These are phyloP conservation scores for Westerdykella ornata DNA, from an alignment of 2,329 filamentous ascomycete genomes.

Conservation along the genomic window DNA sequence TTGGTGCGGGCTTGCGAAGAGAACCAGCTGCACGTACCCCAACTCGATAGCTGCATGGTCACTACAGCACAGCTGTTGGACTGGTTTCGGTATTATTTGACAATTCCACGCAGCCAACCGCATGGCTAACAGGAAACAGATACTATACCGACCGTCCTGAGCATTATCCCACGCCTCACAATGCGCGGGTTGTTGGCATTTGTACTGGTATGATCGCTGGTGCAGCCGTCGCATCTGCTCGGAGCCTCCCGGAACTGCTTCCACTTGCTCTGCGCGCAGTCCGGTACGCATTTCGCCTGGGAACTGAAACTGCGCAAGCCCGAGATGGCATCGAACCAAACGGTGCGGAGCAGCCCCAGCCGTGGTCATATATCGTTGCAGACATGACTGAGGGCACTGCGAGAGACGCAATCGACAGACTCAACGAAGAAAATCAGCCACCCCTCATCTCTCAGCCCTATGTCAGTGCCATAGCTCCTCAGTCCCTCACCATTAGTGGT, in stretches of 20 bases:
- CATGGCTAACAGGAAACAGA: conserved; percentile 23
- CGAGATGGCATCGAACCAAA: conserved; percentile 48
- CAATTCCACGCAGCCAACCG: neutral
- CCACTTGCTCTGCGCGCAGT: conserved; percentile 58
- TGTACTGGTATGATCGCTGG: conserved; percentile 66
- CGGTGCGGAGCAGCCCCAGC: conserved; percentile 25
- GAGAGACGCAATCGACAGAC: conserved; percentile 48
- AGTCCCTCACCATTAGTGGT: conserved; percentile 55
- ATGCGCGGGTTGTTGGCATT: conserved; percentile 53
- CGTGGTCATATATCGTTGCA: conserved; percentile 39
- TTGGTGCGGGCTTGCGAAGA: conserved; percentile 59
- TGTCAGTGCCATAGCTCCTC: conserved; percentile 53
- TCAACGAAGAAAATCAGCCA: conserved; percentile 45
- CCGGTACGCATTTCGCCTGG: conserved; percentile 60
- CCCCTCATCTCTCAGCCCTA: conserved; percentile 45
- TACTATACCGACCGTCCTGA: conserved; percentile 49
- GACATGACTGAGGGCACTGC: conserved; percentile 49
- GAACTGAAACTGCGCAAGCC: conserved; percentile 44
- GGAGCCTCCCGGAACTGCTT: conserved; percentile 55
- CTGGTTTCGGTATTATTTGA: conserved; percentile 56
- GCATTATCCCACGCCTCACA: conserved; percentile 47
- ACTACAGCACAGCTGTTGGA: conserved; percentile 61
- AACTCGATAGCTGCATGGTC: conserved; percentile 58
- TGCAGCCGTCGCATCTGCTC: conserved; percentile 58
- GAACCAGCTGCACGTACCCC: conserved; percentile 52